These are phyloP conservation scores for Collariella sp. DNA, from an alignment of 495 filamentous ascomycete species.

Conservation along the genomic window DNA sequence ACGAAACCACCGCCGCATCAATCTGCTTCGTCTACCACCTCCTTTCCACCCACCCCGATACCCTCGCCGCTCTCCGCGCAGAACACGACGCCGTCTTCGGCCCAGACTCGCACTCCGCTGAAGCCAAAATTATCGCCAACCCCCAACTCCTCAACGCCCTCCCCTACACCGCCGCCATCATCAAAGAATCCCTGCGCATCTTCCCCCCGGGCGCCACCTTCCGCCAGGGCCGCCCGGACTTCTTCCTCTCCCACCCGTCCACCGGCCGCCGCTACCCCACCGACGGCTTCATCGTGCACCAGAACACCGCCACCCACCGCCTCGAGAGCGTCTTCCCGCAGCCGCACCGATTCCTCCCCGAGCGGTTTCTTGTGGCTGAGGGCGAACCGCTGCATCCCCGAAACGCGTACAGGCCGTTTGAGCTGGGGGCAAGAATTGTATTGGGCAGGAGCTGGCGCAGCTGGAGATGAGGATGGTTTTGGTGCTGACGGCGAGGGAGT, in stretches of 20 bases:
- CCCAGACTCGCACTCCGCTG: slow-evolving; percentile 18
- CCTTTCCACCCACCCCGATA: slow-evolving; percentile 31
- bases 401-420: slow-evolving; percentile 40
- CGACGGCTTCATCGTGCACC: slow-evolving; percentile 27
- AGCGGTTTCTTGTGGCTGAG: slow-evolving; percentile 31
- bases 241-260: slow-evolving; percentile 25
- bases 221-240: slow-evolving; percentile 27
- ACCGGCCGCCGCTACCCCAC: slow-evolving; percentile 29
- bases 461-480: slow-evolving; percentile 32
- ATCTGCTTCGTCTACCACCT: slow-evolving; percentile 33
- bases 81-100: slow-evolving; percentile 39
- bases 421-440: slow-evolving; percentile 43
- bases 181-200: slow-evolving; percentile 43
- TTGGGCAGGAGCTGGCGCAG: slow-evolving; percentile 43
- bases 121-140: slow-evolving; percentile 19
- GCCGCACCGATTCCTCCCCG: slow-evolving; percentile 34
- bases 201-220: slow-evolving; percentile 31
- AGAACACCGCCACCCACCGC: slow-evolving; percentile 21
- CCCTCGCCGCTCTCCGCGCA: slow-evolving; percentile 25
- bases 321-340: slow-evolving; percentile 24
- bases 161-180: slow-evolving; percentile 39
- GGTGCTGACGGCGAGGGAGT: not conserved
- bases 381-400: slow-evolving; percentile 19
- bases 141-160: slow-evolving; percentile 36
- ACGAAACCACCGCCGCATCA: slow-evolving; percentile 35